Base-by-base conservation (phyloP, 1,284 basidiomycete genomes). In the Irpex sp. region DNA sequence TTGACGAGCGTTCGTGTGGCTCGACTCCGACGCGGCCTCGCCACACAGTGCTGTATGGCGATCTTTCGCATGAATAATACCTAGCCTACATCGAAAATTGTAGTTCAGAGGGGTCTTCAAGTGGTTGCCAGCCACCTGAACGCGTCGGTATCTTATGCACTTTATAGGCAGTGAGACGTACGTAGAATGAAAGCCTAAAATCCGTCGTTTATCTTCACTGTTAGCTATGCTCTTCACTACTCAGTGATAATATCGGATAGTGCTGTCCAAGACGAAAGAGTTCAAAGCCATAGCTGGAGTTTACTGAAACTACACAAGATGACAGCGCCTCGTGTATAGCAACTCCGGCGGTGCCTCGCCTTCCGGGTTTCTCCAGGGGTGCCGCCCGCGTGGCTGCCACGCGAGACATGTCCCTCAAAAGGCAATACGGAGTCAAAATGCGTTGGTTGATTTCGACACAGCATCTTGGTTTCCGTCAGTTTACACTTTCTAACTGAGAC, bases 331-430 rank as follows among this genome's bases (percentile, higher is more conserved):
- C 15, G 37, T 17, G 50, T 58, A 59, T 57, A 57, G 63, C 60
- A 61, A 65, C 58, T 58, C 59, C 60, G 58, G 49, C 61, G 54
- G 59, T 47, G 55, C 13, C 60, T 61, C 63, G 61, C 53, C 33
- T 55, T 35, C 26, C 53, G 49, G 49, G 7, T 50, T 17, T 50
- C 49, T 50, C 49, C 49, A 43, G 39, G 39, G 39, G 8, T 15
- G 11, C 19, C 19, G 49, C 47, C 58, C 53, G 63, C 63, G 59
- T 64, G 63, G 60, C 39, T n/a, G 57, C 60, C 60, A 62, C 63
- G 63, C 61, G 63, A 64, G 55, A 19, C 31, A 17, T 31, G 15
- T 19, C 26, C 57, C 15, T n/a, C 13, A 47, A 58, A 39, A 58
- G 35, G 57, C 57, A 37, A 39, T 58, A 21, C 57, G 35, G 19